Evolutionary conservation across 768 basidiomycete species (phyloP).

Genomic region (Lactarius evosmus): DNA sequence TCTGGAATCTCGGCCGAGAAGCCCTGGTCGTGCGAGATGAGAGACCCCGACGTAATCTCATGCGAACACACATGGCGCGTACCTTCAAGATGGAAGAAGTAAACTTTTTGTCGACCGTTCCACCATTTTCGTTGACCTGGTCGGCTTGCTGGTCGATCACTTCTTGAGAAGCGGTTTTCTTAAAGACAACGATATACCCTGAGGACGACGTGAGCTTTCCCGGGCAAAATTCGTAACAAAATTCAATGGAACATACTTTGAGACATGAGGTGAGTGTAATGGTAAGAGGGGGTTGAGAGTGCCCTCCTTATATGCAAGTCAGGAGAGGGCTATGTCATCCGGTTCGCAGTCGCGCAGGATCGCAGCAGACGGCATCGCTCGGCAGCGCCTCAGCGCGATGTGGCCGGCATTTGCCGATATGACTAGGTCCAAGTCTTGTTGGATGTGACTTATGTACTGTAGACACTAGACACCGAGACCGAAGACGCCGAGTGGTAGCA

Average conservation of each 20-base stretch:
- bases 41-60: not conserved
- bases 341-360: not conserved
- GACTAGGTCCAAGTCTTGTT: not conserved
- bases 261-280: slow-evolving; percentile 25
- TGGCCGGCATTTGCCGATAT: slow-evolving; percentile 11
- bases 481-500: not conserved
- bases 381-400: not conserved
- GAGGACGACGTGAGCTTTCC: slow-evolving; percentile 26
- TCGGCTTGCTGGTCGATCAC: slow-evolving; percentile 43
- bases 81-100: slow-evolving; percentile 33
- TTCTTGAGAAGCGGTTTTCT: slow-evolving; percentile 40
- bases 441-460: not conserved
- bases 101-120: slow-evolving; percentile 43
- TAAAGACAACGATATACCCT: slow-evolving; percentile 60
- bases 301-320: not conserved
- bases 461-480: too few relatives aligned
- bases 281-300: not conserved
- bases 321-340: not conserved
- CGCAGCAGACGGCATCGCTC: not conserved
- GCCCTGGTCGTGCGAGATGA: slow-evolving; percentile 34
- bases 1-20: slow-evolving; percentile 44
- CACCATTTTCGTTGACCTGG: slow-evolving; percentile 43
- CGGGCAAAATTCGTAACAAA: not conserved
- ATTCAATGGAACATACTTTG: slow-evolving; percentile 24
- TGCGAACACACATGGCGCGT: not conserved